These are phyloP conservation scores for Ceratocystis diversiconidia DNA, from an alignment of 2,329 filamentous ascomycete species.

Conservation along the genomic window DNA sequence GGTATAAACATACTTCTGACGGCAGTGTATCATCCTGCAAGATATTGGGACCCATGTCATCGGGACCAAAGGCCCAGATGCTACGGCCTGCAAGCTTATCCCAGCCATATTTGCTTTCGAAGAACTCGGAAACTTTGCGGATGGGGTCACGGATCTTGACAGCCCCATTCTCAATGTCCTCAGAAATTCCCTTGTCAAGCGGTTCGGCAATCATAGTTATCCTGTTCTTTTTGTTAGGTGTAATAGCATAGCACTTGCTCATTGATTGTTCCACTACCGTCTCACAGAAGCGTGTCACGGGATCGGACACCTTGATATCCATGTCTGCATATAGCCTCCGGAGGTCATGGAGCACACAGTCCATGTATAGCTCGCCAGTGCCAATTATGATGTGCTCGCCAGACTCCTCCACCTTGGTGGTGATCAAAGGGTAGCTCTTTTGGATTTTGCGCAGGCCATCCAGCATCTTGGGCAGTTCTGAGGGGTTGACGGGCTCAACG, in stretches of 20 bases:
- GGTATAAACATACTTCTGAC: constrained; percentile 48
- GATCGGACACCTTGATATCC: constrained; percentile 98
- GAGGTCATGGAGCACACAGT: constrained; percentile 91
- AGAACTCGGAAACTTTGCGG: constrained; percentile 87
- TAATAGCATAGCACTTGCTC: constrained; percentile 94
- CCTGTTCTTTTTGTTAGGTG: constrained; percentile 98
- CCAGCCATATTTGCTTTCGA: constrained; percentile 94
- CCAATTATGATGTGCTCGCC: constrained; percentile 92
- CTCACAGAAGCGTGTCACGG: constrained; percentile 93
- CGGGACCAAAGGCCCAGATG: constrained; percentile 97
- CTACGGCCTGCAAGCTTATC: constrained; percentile 86
- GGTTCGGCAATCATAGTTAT: constrained; percentile 97
- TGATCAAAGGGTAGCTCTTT: constrained; percentile 91
- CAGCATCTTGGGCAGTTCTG: constrained; percentile 95
- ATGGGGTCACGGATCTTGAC: constrained; percentile 89
- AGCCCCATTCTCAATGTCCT: constrained; percentile 80
- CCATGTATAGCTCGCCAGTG: constrained; percentile 98
- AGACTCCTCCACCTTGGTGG: constrained; percentile 94
- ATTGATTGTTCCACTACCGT: constrained; percentile 94
- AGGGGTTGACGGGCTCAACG: constrained; percentile 95
- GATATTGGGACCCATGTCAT: constrained; percentile 89
- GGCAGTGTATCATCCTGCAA: constrained; percentile 92
- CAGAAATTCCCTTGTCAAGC: constrained; percentile 82
- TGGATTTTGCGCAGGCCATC: constrained; percentile 93
- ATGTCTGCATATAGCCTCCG: constrained; percentile 92